A percentile compares a stretch with the other conserved stretches of the same genome.
Conservation (phyloP, 306 rosid genomes). For the Clitoria ternatea region DNA sequence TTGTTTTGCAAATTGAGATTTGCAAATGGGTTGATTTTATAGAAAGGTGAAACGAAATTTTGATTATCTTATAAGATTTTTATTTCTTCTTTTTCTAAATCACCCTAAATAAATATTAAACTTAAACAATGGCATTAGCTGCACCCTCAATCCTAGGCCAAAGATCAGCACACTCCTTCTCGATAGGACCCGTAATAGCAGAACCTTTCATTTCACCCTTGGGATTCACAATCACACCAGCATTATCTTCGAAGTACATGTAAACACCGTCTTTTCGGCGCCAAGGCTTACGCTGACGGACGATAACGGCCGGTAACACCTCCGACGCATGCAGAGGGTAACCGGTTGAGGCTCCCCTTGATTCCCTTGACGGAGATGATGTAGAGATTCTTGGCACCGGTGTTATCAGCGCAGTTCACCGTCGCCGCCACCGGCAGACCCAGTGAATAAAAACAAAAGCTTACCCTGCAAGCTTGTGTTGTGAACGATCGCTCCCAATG, state of each 20-base stretch:
- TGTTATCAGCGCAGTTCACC: conserved; percentile 88
- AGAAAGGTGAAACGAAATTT: no score
- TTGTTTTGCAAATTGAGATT: no score
- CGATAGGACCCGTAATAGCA: conserved; percentile 87
- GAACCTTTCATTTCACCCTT: conserved; percentile 95
- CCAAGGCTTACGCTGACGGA: conserved; percentile 88
- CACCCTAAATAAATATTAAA: not conserved
- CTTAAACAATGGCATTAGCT: conserved; percentile 76
- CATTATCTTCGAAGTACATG: conserved; percentile 96
- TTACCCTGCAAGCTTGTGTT: no score
- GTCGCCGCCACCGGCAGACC: conserved; percentile 98
- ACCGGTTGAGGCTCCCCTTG: conserved; percentile 76
- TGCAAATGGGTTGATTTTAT: no score
- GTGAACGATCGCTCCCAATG: no score
- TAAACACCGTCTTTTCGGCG: conserved; percentile 95
- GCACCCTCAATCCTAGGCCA: conserved; percentile 97
- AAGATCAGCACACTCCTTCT: conserved; percentile 90
- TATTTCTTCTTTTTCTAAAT: no score
- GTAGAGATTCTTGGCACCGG: conserved; percentile 91
- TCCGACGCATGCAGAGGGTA: conserved; percentile 94
- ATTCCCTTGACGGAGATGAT: conserved; percentile 88
- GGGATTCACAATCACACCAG: conserved; percentile 84
- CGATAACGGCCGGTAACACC: conserved; percentile 85
- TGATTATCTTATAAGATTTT: no score
- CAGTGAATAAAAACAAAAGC: no score